Conservation (phyloP, 2,329 filamentous ascomycete species). For the Tolypocladium pustulatum region DNA sequence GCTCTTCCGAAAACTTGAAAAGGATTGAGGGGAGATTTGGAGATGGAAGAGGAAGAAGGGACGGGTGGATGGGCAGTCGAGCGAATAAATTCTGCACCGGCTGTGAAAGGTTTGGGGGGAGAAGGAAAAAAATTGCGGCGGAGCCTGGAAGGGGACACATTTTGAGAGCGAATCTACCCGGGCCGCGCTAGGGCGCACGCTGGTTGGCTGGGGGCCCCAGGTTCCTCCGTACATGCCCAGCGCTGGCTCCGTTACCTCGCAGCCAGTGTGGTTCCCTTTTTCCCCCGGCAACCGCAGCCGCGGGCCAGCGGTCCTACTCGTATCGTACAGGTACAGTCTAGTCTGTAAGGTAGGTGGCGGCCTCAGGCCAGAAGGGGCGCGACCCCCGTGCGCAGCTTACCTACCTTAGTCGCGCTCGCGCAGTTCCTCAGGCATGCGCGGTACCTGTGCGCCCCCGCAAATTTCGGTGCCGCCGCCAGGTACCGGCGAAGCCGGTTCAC, state of each 20-base stretch:
- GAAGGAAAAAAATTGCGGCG: slow-evolving; percentile 41
- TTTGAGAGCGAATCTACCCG: slow-evolving; percentile 47
- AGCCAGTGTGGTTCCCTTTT: neutral
- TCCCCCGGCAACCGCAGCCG: slow-evolving; percentile 21
- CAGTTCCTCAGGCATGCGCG: neutral
- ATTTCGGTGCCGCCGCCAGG: neutral
- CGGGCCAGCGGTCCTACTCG: no score
- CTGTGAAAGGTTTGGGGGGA: slow-evolving; percentile 30
- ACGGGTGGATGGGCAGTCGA: slow-evolving; percentile 25
- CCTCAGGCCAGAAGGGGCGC: slow-evolving; percentile 18
- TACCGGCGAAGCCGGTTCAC: slow-evolving; percentile 21
- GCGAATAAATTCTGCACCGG: slow-evolving; percentile 34
- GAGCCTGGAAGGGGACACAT: slow-evolving; percentile 32
- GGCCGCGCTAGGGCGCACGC: slow-evolving; percentile 16
- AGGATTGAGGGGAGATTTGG: slow-evolving; percentile 53
- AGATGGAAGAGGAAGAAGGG: slow-evolving; percentile 31
- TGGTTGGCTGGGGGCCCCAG: slow-evolving; percentile 6
- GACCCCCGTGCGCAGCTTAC: neutral
- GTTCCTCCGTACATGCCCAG: neutral
- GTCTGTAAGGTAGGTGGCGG: no score
- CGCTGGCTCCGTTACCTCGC: neutral
- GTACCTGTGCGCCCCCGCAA: neutral
- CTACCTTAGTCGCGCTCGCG: neutral
- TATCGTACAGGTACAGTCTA: no score
- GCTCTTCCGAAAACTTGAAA: slow-evolving; percentile 34